A percentile compares a stretch with the other conserved stretches of the same genome.
These are phyloP conservation scores for Suhomyces vadensis DNA, from an alignment of 805 yeast species.

Conservation along the genomic window DNA sequence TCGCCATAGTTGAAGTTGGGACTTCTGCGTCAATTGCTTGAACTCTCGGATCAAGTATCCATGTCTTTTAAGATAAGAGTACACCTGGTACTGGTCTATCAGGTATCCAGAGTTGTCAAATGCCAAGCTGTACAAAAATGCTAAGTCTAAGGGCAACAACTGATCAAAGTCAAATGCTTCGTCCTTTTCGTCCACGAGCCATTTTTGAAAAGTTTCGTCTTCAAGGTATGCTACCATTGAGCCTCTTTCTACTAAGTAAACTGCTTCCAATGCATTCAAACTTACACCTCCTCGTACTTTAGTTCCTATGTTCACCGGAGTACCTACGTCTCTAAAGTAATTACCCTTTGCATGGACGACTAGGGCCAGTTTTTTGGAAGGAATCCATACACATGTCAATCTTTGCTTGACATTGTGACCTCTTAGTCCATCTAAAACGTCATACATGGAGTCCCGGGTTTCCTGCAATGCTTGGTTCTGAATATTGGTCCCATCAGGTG, in stretches of 20 bases:
- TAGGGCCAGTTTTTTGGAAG: slow-evolving; percentile 25
- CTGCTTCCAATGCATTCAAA: slow-evolving; percentile 65
- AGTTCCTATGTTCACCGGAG: slow-evolving; percentile 28
- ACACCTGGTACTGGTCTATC: slow-evolving; percentile 63
- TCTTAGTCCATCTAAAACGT: slow-evolving; percentile 55
- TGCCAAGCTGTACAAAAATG: slow-evolving; percentile 60
- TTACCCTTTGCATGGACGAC: slow-evolving; percentile 63
- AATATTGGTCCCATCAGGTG: slow-evolving; percentile 68
- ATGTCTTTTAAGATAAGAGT: slow-evolving; percentile 69
- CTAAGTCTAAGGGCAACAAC: slow-evolving; percentile 51
- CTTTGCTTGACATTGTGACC: slow-evolving; percentile 51
- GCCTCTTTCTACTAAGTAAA: slow-evolving; percentile 84
- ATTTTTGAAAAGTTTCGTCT: slow-evolving; percentile 20
- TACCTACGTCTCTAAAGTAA: slow-evolving; percentile 74
- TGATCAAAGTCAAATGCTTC: slow-evolving; percentile 23
- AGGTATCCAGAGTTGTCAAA: slow-evolving; percentile 38
- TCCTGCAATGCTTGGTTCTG: slow-evolving; percentile 51
- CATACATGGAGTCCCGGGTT: slow-evolving; percentile 71
- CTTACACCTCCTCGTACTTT: slow-evolving; percentile 34
- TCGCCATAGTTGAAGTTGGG: not conserved
- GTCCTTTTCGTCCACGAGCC: slow-evolving; percentile 18
- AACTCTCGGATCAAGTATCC: slow-evolving; percentile 61
- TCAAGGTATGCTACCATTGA: slow-evolving; percentile 33
- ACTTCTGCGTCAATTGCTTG: slow-evolving; percentile 3
- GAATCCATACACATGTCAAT: slow-evolving; percentile 51